phyloP scores from a whole-genome alignment of 768 basidiomycete genomes.

The Leccinum rimulosum region DNA sequence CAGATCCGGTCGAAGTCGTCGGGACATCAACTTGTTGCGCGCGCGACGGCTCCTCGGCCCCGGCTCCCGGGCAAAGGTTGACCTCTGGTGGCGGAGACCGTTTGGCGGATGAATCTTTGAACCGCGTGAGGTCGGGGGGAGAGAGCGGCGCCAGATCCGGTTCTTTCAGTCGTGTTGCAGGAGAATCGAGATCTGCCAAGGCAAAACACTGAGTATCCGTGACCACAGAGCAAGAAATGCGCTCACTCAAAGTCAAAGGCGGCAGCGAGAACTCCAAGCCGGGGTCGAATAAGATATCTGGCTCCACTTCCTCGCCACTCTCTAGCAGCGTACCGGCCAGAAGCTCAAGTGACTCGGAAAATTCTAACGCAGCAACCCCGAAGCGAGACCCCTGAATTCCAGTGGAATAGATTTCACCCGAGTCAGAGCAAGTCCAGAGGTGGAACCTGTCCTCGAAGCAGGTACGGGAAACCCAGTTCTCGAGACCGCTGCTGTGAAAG shows the following conservation, averaged over 20 bases:
- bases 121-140: slow-evolving; percentile 2
- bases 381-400: slow-evolving; percentile 48
- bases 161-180: slow-evolving; percentile 10
- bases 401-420: slow-evolving; percentile 32
- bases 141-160: slow-evolving; percentile 2
- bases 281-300: slow-evolving; percentile 14
- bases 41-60: neutral
- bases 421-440: slow-evolving; percentile 48
- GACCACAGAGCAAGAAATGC: neutral
- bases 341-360: slow-evolving; percentile 62
- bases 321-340: slow-evolving; percentile 48
- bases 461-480: slow-evolving; percentile 67
- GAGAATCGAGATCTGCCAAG: slow-evolving; percentile 24
- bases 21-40: neutral
- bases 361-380: slow-evolving; percentile 72
- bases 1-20: slow-evolving; percentile 10
- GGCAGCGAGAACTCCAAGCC: slow-evolving; percentile 16
- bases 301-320: slow-evolving; percentile 11
- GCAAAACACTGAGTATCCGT: slow-evolving; percentile 11
- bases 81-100: slow-evolving; percentile 3
- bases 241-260: slow-evolving; percentile 20
- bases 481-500: slow-evolving; percentile 51
- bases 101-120: slow-evolving; percentile 1
- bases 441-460: slow-evolving; percentile 72
- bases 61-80: neutral